Percentiles rank a stretch among this genome's conserved stretches.
phyloP scores from a whole-genome alignment of 1,139 yeast species.

The Yamadazyma trypodendri region DNA sequence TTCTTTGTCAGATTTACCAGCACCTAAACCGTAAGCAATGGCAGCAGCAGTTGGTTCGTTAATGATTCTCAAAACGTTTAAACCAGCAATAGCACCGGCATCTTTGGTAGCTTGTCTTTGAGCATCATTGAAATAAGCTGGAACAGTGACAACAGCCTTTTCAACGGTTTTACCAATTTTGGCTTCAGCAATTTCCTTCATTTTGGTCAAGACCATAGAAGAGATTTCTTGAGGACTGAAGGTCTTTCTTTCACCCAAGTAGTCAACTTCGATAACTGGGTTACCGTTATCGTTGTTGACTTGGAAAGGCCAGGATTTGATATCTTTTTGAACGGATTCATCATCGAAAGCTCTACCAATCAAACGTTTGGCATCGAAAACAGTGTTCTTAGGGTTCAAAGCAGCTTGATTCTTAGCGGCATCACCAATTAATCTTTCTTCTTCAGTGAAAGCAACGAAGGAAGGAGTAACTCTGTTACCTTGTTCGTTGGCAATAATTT shows the following conservation, averaged over 20 bases:
- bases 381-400: slow-evolving; percentile 93
- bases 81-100: slow-evolving; percentile 51
- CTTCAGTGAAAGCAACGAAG: slow-evolving; percentile 95
- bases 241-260: slow-evolving; percentile 89
- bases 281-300: slow-evolving; percentile 69
- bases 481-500: slow-evolving; percentile 57
- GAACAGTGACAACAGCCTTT: slow-evolving; percentile 51
- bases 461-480: slow-evolving; percentile 87
- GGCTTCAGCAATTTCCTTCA: slow-evolving; percentile 51
- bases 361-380: slow-evolving; percentile 96
- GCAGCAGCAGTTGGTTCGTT: slow-evolving; percentile 56
- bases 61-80: slow-evolving; percentile 48
- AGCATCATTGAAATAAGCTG: slow-evolving; percentile 51
- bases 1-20: slow-evolving; percentile 70
- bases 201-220: slow-evolving; percentile 84
- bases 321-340: slow-evolving; percentile 42
- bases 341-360: slow-evolving; percentile 49
- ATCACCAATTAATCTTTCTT: slow-evolving; percentile 98
- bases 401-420: slow-evolving; percentile 99
- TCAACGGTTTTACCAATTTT: slow-evolving; percentile 40
- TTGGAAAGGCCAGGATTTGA: slow-evolving; percentile 45
- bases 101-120: slow-evolving; percentile 53
- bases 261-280: slow-evolving; percentile 90
- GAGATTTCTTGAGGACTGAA: slow-evolving; percentile 98
- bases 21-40: slow-evolving; percentile 52